Base-by-base conservation (phyloP, 176 grass and related monocot genomes). In the Avena insularis region DNA sequence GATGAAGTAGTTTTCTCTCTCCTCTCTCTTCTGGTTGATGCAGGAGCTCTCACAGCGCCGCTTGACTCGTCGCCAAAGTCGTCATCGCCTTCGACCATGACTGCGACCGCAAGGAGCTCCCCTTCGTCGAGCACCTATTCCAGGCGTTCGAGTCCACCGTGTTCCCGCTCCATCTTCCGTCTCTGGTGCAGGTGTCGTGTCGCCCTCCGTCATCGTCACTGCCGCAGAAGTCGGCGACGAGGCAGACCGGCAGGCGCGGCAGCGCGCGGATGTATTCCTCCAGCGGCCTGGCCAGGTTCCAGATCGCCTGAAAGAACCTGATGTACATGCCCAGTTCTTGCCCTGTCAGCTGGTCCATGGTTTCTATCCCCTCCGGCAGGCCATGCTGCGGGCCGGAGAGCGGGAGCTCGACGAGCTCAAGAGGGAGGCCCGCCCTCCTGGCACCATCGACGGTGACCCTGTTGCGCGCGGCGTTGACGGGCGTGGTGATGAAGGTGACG, bases 381-480 rank as follows among this genome's bases (percentile, higher is more conserved):
- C 90, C 87, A 66, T 55, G 25, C 17, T 16, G 48, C 0, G 80
- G 51, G 27, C 84, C 81, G 2, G 90, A 80, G 33, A 92, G 85
- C 8, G 45, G 2, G 38, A 90, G 29, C 87, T 94, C 90, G 47
- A 76, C 76, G 60, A 94, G 69, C n/a, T 76, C 83, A 71, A 94
- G 45, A 19, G 71, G 13, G 20, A 87, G 87, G 12, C 87, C 81
- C 0, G 74, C 62, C 3, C 5, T 11, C 7, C 36, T 15, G 21
- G 87, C 88, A 8, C 62, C 31, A 1, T 90, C 79, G 43, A 90
- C 50, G 17, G 56, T 40, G 61, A 74, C 62, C 5, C 78, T 48
- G 81, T 87, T 85, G 14, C 92, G 84, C 67, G 33, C 72, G 31
- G 90, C 81, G 61, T 94, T 94, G 51, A 91, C 19, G 31, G 90